phyloP scores from a whole-genome alignment of 768 basidiomycete genomes.

The Lactifluus echinatus region DNA sequence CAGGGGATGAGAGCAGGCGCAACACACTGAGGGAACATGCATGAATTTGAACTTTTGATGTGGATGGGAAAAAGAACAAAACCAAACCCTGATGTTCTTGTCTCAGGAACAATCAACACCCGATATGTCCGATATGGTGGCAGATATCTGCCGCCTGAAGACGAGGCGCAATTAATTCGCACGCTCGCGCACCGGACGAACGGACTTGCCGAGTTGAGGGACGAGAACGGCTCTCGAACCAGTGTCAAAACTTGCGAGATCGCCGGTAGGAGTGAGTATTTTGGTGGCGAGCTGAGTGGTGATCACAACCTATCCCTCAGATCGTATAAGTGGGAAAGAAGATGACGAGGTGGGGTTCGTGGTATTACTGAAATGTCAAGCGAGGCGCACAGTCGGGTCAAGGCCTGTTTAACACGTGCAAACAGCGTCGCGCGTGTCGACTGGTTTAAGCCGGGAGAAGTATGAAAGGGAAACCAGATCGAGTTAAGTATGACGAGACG shows the following conservation, averaged over 20 bases:
- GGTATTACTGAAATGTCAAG: conserved; percentile 22
- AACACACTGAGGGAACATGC: conserved; percentile 28
- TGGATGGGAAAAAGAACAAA: conserved; percentile 6
- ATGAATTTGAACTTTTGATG: conserved; percentile 5
- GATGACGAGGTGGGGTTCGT: neutral
- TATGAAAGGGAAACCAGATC: conserved; percentile 60
- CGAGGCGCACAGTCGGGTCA: conserved; percentile 42
- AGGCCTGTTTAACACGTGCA: conserved; percentile 42
- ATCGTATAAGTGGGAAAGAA: neutral
- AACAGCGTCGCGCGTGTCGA: conserved; percentile 37
- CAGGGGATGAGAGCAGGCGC: conserved; percentile 34
- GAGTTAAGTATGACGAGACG: conserved; percentile 58
- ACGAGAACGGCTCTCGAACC: conserved; percentile 55
- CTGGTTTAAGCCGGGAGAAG: conserved; percentile 31
- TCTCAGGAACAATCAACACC: conserved; percentile 34
- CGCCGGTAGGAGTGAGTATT: conserved; percentile 54
- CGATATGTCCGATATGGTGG: conserved; percentile 38
- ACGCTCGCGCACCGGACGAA: neutral
- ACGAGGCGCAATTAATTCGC: neutral
- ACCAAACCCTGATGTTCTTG: conserved; percentile 35
- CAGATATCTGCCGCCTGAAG: conserved; percentile 31
- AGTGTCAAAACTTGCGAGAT: conserved; percentile 56
- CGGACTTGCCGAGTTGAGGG: conserved; percentile 49
- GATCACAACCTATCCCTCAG: conserved; percentile 36
- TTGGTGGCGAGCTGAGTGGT: conserved; percentile 68